Evolutionary conservation across 2,329 filamentous ascomycete species (phyloP), one percentile per base, ranked within the genome.

Genomic region (Fusarium guadeloupense): DNA sequence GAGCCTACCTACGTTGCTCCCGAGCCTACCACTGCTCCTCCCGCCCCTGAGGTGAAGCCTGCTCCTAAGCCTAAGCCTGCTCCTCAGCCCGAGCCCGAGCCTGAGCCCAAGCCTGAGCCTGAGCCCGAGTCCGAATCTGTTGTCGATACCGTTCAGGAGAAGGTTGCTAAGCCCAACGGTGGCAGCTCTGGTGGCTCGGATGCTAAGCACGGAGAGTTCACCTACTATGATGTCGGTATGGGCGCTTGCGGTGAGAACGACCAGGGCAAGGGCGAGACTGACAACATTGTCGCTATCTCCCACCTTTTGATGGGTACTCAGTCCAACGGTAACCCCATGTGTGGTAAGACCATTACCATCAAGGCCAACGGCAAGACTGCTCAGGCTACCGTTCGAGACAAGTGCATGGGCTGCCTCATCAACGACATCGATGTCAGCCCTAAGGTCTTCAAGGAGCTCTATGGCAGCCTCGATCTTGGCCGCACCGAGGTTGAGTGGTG

Each of bases 231-330:
- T 34, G 79, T 89, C 41, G 91, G 89, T 35, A 72, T 89, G 9
- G 89, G 89, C 55, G 76, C 88, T 19, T 95, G 92, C 71, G 91
- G 90, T 48, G 75, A 73, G 31, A 83, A 86, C 64, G 87, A 87
- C 76, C 72, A 79, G 40, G 85, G 86, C 69, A 72, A 75, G 62
- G 86, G 88, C 69, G 50, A 71, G 20, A 74, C 71, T 5, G 80
- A 87, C 17, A 80, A 84, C 72, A 86, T 92, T 56, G 85, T 95
- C 53, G 92, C 92, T 56, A 80, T 96, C 47, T 85, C 89, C 17
- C 68, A 81, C 35, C 77, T 69, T 5, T 77, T 91, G 70, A 92
- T 93, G 86, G 87, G 85, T 56, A 61, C 71, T 1, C 71, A 73
- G 49, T 88, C 87, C 69, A 92, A 91, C 78, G 78, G 75, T 67